Conservation (phyloP, 495 filamentous ascomycete species). For the Lepidopterella palustris region DNA sequence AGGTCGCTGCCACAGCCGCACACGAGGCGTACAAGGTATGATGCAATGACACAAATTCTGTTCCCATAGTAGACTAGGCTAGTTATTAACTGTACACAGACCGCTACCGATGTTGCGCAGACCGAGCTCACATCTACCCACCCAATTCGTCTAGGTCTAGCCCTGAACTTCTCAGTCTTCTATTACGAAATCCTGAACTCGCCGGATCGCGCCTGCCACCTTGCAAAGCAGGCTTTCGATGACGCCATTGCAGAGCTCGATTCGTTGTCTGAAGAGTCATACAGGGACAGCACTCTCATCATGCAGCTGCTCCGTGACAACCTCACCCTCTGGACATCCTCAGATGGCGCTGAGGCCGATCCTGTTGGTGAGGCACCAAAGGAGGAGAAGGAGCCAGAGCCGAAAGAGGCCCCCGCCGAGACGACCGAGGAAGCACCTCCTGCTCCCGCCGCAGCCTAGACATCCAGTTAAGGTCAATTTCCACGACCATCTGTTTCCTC, state of each 20-base stretch:
- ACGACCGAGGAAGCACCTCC: constrained; percentile 31
- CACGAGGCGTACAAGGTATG: constrained; percentile 92
- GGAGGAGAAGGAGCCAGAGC: constrained; percentile 58
- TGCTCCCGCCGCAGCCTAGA: constrained; percentile 30
- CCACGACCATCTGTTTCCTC: constrained; percentile 23
- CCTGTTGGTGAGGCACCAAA: constrained; percentile 47
- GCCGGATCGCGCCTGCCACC: constrained; percentile 96
- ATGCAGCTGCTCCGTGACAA: constrained; percentile 99
- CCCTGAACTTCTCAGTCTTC: constrained; percentile 99
- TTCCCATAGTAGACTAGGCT: background rate
- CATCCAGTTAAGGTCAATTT: constrained; percentile 6
- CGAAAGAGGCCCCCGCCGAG: constrained; percentile 44
- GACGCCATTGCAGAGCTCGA: constrained; percentile 99
- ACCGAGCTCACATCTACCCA: constrained; percentile 97
- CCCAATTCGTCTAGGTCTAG: constrained; percentile 96
- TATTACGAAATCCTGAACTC: constrained; percentile 99
- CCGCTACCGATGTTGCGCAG: constrained; percentile 94
- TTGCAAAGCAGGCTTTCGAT: constrained; percentile 99
- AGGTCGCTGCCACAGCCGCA: constrained; percentile 87
- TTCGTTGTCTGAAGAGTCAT: constrained; percentile 96
- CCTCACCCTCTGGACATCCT: constrained; percentile 98
- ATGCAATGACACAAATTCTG: constrained; percentile 16
- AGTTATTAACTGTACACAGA: constrained; percentile 33
- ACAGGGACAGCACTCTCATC: constrained; percentile 99
- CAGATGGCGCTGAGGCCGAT: constrained; percentile 81